These are phyloP conservation scores for Ophiostoma ips DNA, from an alignment of 2,329 filamentous ascomycete genomes.

Conservation along the genomic window DNA sequence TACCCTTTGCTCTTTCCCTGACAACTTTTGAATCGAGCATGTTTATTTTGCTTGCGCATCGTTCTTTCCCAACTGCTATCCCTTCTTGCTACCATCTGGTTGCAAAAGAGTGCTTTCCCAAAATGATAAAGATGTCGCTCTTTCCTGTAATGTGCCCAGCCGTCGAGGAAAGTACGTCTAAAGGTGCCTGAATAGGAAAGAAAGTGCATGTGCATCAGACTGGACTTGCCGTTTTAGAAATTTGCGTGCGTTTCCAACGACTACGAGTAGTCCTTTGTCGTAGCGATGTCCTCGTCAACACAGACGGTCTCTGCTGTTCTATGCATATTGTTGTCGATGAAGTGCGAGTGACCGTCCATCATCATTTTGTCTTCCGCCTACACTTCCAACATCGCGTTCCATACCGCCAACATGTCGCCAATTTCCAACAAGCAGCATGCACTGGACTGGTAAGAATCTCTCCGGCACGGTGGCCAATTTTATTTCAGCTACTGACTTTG, in stretches of 20 bases:
- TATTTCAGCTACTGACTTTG: no score
- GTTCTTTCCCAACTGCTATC: not conserved
- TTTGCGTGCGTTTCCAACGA: no score
- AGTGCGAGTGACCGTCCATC: no score
- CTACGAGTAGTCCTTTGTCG: not conserved
- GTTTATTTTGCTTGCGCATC: not conserved
- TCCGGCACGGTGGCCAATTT: no score
- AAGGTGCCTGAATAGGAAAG: not conserved
- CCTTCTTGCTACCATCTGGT: not conserved
- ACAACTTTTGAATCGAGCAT: not conserved
- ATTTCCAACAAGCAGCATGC: no score
- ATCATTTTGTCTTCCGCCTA: no score
- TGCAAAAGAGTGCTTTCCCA: not conserved
- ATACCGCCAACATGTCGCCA: not conserved
- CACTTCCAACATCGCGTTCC: not conserved
- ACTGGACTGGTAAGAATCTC: no score
- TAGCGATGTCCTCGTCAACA: not conserved
- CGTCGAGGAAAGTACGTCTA: not conserved
- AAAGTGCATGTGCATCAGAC: no score
- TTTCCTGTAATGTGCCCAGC: not conserved
- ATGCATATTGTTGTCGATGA: no score
- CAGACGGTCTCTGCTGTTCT: not conserved
- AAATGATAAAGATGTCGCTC: not conserved
- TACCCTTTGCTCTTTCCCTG: not conserved
- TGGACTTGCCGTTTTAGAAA: no score